These are phyloP conservation scores for Erythrophleum ivorense DNA, from an alignment of 331 rosid genomes.

Conservation along the genomic window DNA sequence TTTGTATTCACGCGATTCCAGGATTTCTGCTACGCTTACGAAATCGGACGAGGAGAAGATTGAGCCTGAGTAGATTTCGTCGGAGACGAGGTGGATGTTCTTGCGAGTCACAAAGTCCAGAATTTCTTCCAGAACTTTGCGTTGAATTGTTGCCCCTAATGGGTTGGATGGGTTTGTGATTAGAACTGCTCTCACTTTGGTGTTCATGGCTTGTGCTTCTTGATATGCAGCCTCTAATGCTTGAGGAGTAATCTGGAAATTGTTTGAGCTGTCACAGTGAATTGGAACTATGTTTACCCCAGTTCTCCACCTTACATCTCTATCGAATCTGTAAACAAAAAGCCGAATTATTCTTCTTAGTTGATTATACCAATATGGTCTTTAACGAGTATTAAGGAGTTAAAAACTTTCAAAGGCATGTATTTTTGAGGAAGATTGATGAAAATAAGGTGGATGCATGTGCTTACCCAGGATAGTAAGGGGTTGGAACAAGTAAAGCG, in stretches of 20 bases:
- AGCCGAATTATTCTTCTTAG: too few relatives aligned
- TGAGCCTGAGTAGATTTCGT: constrained; percentile 93
- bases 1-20: constrained; percentile 45
- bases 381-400: too few relatives aligned
- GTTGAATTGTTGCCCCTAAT: constrained; percentile 75
- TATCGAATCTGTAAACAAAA: constrained; percentile 63
- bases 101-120: constrained; percentile 66
- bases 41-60: constrained; percentile 70
- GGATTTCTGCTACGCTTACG: constrained; percentile 74
- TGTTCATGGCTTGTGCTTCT: constrained; percentile 57
- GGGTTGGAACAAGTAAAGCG: constrained; percentile 85
- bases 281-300: constrained; percentile 85
- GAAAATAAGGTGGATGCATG: background rate
- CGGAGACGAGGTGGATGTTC: constrained; percentile 89
- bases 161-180: constrained; percentile 96
- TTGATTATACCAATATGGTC: too few relatives aligned
- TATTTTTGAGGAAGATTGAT: too few relatives aligned
- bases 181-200: constrained; percentile 69
- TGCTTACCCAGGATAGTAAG: constrained; percentile 88
- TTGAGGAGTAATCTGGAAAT: constrained; percentile 71
- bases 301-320: constrained; percentile 95
- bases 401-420: too few relatives aligned
- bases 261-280: constrained; percentile 76
- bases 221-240: constrained; percentile 72
- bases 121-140: constrained; percentile 58